Evolutionary conservation across 2,329 filamentous ascomycete species (phyloP), one percentile per base, ranked within the genome.

Genomic region (Colletotrichum spinosum): DNA sequence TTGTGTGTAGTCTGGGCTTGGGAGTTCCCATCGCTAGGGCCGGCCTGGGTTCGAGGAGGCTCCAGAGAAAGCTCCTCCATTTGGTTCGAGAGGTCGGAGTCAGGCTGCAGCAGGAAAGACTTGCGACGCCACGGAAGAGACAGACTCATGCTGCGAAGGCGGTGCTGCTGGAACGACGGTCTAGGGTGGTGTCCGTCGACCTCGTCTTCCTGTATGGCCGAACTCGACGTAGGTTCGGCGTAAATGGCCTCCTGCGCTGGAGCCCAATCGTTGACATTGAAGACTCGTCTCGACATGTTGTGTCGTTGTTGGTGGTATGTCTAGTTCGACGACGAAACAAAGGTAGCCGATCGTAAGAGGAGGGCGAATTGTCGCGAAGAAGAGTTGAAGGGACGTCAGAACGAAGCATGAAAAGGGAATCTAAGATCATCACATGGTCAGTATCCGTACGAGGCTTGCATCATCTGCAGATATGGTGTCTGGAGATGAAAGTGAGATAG

Each of bases 61-160:
- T 72, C 67, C 46, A 79, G 75, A 60, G 79, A 77, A 52, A 80
- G 71, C 56, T 72, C 75, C 25, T 74, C 69, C 48, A 77, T 74
- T 53, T 72, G 71, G 60, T 60, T 76, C 70, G 69, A 74, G 37
- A 75, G 35, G 48, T 79, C 77, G 25, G 78, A 75, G 45, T 74
- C 74, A 48, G 71, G 70, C 55, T 81, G 75, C 8, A 55, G 33
- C 10, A 79, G 66, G 25, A 78, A 72, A 1, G 81, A 81, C 72
- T 83, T 85, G 46, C 79, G 81, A 50, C 81, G 80, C 82, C 83
- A 85, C 7, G 81, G 77, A 12, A 85, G 71, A 7, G 83, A 84
- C 52, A 83, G 75, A 72, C 83, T 87, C 71, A 83, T 75, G 74
- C 83, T 85, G 56, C 83, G 80, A 44, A 79, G 75, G 25, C 80